Conservation (phyloP, 257 asterid species). For the Gentiana straminea region DNA sequence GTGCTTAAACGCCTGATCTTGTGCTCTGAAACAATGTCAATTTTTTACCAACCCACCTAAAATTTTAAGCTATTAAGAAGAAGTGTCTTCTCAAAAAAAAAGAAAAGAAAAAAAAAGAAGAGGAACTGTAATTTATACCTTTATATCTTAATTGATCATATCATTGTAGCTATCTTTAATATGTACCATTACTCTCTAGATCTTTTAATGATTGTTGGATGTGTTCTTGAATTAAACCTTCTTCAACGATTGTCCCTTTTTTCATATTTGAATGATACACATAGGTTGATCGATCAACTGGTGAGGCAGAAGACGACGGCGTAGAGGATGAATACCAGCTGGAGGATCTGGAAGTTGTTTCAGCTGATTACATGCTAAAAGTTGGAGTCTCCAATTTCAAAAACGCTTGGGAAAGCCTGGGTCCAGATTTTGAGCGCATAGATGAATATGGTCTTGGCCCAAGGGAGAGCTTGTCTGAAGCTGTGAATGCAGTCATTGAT, state of each 20-base stretch:
- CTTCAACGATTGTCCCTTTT: neutral
- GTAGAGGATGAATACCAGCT: slow-evolving; percentile 98
- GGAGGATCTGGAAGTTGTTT: slow-evolving; percentile 86
- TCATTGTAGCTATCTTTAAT: no score
- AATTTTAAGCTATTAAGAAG: no score
- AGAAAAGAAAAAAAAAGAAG: no score
- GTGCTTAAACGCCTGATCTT: no score
- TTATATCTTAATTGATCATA: no score
- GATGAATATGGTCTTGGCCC: slow-evolving; percentile 99
- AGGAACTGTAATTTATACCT: no score
- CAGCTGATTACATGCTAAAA: slow-evolving; percentile 88
- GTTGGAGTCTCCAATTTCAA: slow-evolving; percentile 90
- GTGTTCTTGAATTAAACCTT: no score
- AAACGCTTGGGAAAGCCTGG: slow-evolving; percentile 96
- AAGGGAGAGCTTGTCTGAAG: slow-evolving; percentile 80
- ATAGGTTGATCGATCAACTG: slow-evolving; percentile 89
- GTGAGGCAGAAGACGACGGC: slow-evolving; percentile 98
- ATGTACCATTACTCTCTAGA: no score
- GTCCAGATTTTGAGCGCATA: slow-evolving; percentile 53
- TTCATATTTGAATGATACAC: neutral
- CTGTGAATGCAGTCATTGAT: slow-evolving; percentile 74
- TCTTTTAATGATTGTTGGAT: no score
- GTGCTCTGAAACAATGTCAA: no score
- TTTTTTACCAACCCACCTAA: no score
- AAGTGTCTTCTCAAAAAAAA: no score